These are phyloP conservation scores for Megacollybia marginata DNA, from an alignment of 768 basidiomycete species.

Conservation along the genomic window DNA sequence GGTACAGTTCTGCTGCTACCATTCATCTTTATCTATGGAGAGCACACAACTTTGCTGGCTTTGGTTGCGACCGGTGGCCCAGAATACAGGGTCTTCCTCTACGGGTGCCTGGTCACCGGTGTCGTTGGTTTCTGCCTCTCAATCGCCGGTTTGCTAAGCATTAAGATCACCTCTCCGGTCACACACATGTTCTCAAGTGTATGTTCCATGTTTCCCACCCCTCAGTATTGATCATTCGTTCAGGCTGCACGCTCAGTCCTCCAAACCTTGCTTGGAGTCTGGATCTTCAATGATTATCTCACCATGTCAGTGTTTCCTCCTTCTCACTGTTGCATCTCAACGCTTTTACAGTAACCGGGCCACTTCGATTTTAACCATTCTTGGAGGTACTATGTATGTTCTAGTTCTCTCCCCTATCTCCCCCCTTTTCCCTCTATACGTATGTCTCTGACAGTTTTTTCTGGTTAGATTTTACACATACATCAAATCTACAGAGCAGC, in stretches of 20 bases:
- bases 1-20: constrained; percentile 60
- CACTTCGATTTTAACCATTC: constrained; percentile 58
- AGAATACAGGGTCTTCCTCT: constrained; percentile 45
- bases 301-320: constrained; percentile 45
- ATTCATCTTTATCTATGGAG: constrained; percentile 51
- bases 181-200: constrained; percentile 84
- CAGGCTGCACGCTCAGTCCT: constrained; percentile 79
- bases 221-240: constrained; percentile 7
- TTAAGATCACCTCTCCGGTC: constrained; percentile 76
- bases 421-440: neutral
- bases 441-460: constrained; percentile 6
- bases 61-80: constrained; percentile 26
- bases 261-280: constrained; percentile 75
- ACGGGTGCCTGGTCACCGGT: constrained; percentile 64
- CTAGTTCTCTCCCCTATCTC: neutral
- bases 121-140: constrained; percentile 79
- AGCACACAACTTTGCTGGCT: constrained; percentile 32
- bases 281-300: constrained; percentile 68
- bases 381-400: constrained; percentile 58
- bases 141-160: constrained; percentile 70
- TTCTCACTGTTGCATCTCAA: neutral
- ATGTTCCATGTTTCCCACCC: constrained; percentile 19
- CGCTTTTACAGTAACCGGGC: constrained; percentile 44
- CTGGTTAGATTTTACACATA: constrained; percentile 46
- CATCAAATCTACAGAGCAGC: constrained; percentile 22